phyloP scores from a whole-genome alignment of 768 basidiomycete genomes.

The Filobasidium floriforme region DNA sequence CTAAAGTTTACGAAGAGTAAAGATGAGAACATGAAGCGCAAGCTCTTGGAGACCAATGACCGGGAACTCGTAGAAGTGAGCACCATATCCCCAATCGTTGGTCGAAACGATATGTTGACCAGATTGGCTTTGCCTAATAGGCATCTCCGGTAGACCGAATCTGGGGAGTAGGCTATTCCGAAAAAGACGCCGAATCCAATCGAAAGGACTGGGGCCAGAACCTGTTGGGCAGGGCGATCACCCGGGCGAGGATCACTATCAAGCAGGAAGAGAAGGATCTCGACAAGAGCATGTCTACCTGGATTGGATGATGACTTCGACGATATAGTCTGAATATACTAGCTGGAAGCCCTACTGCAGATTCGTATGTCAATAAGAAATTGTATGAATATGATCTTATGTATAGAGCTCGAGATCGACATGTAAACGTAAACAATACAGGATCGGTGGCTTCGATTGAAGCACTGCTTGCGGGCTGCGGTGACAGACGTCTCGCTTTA shows the following conservation, averaged over 20 bases:
- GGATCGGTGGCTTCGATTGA: too few relatives aligned
- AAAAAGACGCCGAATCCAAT: background rate
- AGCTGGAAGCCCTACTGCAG: too few relatives aligned
- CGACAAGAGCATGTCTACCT: background rate
- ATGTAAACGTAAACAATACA: too few relatives aligned
- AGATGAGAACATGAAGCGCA: background rate
- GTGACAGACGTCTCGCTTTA: too few relatives aligned
- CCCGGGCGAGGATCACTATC: background rate
- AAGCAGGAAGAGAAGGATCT: background rate
- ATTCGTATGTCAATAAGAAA: too few relatives aligned
- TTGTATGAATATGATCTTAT: too few relatives aligned
- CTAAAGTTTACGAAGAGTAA: constrained; percentile 4
- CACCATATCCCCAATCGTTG: background rate
- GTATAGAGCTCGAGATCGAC: too few relatives aligned
- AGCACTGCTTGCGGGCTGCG: too few relatives aligned
- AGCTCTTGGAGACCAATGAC: background rate
- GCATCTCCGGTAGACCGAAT: background rate
- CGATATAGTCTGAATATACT: too few relatives aligned
- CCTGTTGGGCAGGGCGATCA: constrained; percentile 1
- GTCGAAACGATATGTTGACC: background rate
- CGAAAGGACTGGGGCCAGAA: constrained; percentile 1
- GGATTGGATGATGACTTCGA: too few relatives aligned
- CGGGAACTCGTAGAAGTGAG: constrained; percentile 7
- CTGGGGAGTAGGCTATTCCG: constrained; percentile 3
- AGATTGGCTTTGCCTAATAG: background rate